Base-by-base conservation (phyloP, 2,329 filamentous ascomycete genomes). In the Penicillium sp. region DNA sequence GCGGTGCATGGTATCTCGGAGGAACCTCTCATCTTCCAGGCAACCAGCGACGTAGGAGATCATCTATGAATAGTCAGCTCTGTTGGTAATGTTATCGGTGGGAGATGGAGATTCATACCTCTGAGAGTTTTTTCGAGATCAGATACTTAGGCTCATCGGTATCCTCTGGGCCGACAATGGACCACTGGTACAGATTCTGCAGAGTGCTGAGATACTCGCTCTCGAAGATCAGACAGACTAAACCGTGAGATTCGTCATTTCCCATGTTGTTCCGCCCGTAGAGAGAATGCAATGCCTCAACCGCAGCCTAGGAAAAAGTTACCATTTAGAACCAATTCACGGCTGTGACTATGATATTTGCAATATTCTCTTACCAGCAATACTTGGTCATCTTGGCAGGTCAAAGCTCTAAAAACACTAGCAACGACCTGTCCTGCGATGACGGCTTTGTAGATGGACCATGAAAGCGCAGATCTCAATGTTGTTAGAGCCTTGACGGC, bases 111-210 rank as follows among this genome's bases (percentile, higher is more conserved):
- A 37, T n/a, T 8, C 53, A 7, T 83, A 93, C 91, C 85, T 99
- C 95, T 1, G 93, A 93, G 51, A 98, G 86, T 77, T 96, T 97
- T 80, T 98, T 98, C 43, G 91, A 88, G 68, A 97, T 87, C 58
- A 92, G 87, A 74, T 99, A 98, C 73, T 93, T 96, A 71, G 93
- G 89, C 71, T 97, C 92, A 67, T 97, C 91, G 60, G 97, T 87
- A 68, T 97, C 89, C 61, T 91, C 86, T 3, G 92, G 85, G 65
- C 93, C 89, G 46, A 94, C 88, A 11, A 87, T 78, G 4, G 92
- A 91, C 90, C 91, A 95, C 63, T 89, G 86, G 70, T 92, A 93
- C 13, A 97, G 83, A 61, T 88, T 85, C 63, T 85, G 86, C 68
- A 93, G 86, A 7, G 96, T 83, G 40, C 84, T 82, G 45, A 96